Evolutionary conservation across 2,329 filamentous ascomycete species (phyloP).

Genomic region (Pseudogymnoascus verrucosus): DNA sequence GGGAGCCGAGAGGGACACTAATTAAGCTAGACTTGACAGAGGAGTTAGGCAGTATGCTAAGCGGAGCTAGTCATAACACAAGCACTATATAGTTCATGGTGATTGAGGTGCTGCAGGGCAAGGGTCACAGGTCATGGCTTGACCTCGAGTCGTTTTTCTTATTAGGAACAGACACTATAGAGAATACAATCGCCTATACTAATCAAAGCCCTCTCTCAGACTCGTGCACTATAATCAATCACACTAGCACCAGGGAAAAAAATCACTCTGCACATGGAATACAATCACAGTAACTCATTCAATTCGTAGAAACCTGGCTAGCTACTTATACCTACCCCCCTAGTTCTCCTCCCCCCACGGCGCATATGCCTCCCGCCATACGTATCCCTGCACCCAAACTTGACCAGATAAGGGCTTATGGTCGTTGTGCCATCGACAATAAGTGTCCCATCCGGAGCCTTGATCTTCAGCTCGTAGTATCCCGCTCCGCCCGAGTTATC

Average conservation of each 20-base stretch:
- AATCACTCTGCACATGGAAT: neutral
- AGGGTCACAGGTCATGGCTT: too few relatives aligned
- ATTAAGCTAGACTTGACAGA: constrained; percentile 31
- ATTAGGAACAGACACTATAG: too few relatives aligned
- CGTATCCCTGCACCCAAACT: neutral
- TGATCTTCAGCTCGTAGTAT: neutral
- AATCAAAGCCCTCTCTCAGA: too few relatives aligned
- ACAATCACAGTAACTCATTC: neutral
- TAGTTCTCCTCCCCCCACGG: neutral
- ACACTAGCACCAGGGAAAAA: too few relatives aligned
- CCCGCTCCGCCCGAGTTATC: neutral
- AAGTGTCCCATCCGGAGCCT: constrained; percentile 2
- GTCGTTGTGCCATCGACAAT: constrained; percentile 2
- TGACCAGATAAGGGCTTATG: neutral
- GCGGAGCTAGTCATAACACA: constrained; percentile 21
- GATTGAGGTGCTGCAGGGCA: constrained; percentile 22
- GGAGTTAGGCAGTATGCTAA: constrained; percentile 19
- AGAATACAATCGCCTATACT: too few relatives aligned
- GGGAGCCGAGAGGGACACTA: constrained; percentile 12
- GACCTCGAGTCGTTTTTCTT: too few relatives aligned
- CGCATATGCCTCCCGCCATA: neutral
- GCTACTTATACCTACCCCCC: neutral
- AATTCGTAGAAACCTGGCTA: neutral
- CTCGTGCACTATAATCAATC: too few relatives aligned
- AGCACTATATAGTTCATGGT: constrained; percentile 31